phyloP scores from a whole-genome alignment of 2,329 filamentous ascomycete genomes.

The Epichloe uncinata region DNA sequence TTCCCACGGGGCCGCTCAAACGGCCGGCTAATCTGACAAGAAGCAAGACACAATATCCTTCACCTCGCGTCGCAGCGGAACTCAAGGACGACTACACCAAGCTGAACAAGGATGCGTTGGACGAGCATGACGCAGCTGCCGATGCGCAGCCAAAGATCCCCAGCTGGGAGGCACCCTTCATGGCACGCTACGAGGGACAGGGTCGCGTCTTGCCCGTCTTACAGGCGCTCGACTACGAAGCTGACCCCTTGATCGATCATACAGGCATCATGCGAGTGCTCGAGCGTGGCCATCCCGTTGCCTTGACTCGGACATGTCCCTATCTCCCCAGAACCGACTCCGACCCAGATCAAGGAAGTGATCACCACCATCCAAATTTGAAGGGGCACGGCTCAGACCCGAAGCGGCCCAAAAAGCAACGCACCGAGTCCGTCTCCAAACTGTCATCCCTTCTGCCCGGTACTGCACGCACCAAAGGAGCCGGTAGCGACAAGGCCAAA shows the following conservation, averaged over 20 bases:
- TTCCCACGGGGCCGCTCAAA: slow-evolving; percentile 14
- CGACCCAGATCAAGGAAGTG: slow-evolving; percentile 10
- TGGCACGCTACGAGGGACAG: slow-evolving; percentile 36
- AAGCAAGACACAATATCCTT: slow-evolving; percentile 43
- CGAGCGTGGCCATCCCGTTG: slow-evolving; percentile 69
- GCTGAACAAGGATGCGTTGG: slow-evolving; percentile 36
- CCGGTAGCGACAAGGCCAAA: slow-evolving; percentile 28
- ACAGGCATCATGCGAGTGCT: slow-evolving; percentile 71
- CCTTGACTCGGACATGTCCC: slow-evolving; percentile 73
- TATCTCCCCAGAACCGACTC: slow-evolving; percentile 32
- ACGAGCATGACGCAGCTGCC: slow-evolving; percentile 39
- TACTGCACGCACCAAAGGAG: slow-evolving; percentile 20
- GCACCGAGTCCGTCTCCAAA: slow-evolving; percentile 35
- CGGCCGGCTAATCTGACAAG: slow-evolving; percentile 33
- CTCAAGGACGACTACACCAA: slow-evolving; percentile 11
- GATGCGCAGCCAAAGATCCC: slow-evolving; percentile 28
- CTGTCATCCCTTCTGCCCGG: slow-evolving; percentile 36
- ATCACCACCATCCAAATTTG: slow-evolving; percentile 17
- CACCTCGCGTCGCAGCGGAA: slow-evolving; percentile 10
- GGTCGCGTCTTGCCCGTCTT: slow-evolving; percentile 65
- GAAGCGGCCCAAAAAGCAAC: slow-evolving; percentile 28
- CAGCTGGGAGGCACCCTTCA: slow-evolving; percentile 39
- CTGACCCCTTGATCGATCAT: slow-evolving; percentile 78
- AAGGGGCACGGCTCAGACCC: slow-evolving; percentile 25
- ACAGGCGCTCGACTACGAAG: slow-evolving; percentile 74